These are phyloP conservation scores for Paramecium primaurelia DNA, from an alignment of 73 alveolate genomes.

Conservation along the genomic window DNA sequence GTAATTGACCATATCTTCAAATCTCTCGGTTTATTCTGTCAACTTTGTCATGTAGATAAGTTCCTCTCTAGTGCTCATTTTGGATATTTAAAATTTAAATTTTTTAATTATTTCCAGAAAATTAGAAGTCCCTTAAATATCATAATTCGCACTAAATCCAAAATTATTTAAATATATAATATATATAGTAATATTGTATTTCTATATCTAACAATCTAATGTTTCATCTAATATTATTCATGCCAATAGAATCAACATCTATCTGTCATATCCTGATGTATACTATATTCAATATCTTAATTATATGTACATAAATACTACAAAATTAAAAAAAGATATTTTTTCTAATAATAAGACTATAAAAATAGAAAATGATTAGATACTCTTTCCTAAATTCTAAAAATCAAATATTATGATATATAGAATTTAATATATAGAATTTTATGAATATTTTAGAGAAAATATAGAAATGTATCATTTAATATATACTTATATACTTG, in stretches of 20 bases:
- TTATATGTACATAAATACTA: neutral
- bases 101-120: conserved; percentile 7
- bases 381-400: neutral
- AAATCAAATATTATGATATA: too few relatives aligned
- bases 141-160: conserved; percentile 8
- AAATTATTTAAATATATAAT: neutral
- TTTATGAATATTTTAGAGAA: too few relatives aligned
- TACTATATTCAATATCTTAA: too few relatives aligned
- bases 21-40: conserved; percentile 83
- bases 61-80: conserved; percentile 65
- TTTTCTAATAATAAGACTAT: neutral
- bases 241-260: neutral
- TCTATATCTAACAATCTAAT: neutral
- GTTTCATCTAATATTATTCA: neutral
- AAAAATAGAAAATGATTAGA: neutral
- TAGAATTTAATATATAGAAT: too few relatives aligned
- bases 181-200: neutral
- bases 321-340: neutral
- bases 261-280: neutral
- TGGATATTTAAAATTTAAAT: conserved; percentile 37
- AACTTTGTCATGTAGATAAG: conserved; percentile 74
- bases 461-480: too few relatives aligned
- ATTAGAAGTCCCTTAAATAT: neutral
- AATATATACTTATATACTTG: neutral
- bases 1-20: conserved; percentile 76